These are phyloP conservation scores for Kazachstania psychrophila DNA, from an alignment of 805 yeast species.

Conservation along the genomic window DNA sequence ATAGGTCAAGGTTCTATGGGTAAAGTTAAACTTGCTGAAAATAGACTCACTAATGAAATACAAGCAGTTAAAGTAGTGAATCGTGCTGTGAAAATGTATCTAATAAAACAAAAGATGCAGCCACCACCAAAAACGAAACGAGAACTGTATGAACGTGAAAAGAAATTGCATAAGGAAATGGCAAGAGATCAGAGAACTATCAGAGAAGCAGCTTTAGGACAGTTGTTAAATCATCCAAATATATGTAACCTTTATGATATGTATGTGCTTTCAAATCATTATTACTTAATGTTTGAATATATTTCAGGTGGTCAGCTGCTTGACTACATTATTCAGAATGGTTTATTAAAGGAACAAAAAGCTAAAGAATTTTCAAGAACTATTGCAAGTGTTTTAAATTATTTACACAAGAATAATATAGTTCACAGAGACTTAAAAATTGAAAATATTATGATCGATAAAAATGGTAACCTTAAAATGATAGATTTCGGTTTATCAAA, in stretches of 20 bases:
- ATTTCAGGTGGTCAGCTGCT: slow-evolving; percentile 96
- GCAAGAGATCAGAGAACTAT: slow-evolving; percentile 86
- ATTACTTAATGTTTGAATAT: slow-evolving; percentile 92
- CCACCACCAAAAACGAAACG: neutral
- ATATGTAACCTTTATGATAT: slow-evolving; percentile 87
- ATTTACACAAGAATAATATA: slow-evolving; percentile 86
- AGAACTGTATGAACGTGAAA: slow-evolving; percentile 50
- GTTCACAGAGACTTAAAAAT: slow-evolving; percentile 96
- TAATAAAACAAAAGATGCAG: slow-evolving; percentile 43
- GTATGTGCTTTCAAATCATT: slow-evolving; percentile 91
- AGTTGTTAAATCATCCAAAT: slow-evolving; percentile 79
- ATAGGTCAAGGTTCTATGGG: slow-evolving; percentile 99
- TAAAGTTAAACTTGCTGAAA: slow-evolving; percentile 88
- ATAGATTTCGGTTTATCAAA: slow-evolving; percentile 95
- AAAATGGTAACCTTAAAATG: slow-evolving; percentile 85
- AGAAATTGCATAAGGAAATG: slow-evolving; percentile 72
- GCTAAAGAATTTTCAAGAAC: slow-evolving; percentile 92
- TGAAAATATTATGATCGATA: slow-evolving; percentile 89
- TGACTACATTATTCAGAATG: slow-evolving; percentile 94
- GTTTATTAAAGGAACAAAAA: slow-evolving; percentile 80
- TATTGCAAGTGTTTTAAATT: slow-evolving; percentile 84
- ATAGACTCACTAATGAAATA: slow-evolving; percentile 66
- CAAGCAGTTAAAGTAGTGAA: slow-evolving; percentile 94
- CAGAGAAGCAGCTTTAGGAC: slow-evolving; percentile 89
- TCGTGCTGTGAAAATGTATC: slow-evolving; percentile 70